Percentiles rank a stretch among this genome's conserved stretches.
Evolutionary conservation across 805 yeast genomes (phyloP).

Genomic region (Jamesozyma piceae): DNA sequence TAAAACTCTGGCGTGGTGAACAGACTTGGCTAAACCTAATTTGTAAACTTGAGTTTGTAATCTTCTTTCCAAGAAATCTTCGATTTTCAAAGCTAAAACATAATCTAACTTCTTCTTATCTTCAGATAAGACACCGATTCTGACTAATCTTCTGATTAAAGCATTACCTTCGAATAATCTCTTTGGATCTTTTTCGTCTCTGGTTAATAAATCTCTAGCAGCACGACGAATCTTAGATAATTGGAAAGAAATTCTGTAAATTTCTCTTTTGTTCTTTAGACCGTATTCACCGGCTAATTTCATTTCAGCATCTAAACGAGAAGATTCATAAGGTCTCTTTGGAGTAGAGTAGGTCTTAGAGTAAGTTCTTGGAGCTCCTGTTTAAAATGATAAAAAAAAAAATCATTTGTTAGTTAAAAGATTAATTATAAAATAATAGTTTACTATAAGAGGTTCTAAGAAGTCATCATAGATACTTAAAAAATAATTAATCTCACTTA

Average conservation of each 20-base stretch:
- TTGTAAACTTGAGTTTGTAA: conserved; percentile 99
- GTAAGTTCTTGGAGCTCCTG: conserved; percentile 98
- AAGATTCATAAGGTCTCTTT: conserved; percentile 98
- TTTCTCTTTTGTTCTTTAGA: conserved; percentile 99
- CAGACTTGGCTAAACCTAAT: conserved; percentile 97
- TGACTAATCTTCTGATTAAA: conserved; percentile 97
- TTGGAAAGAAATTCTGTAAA: conserved; percentile 99
- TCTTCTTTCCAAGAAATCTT: conserved; percentile 99
- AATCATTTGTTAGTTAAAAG: conserved; percentile 8
- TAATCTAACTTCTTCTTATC: conserved; percentile 99
- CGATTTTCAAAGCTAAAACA: conserved; percentile 94
- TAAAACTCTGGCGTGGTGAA: conserved; percentile 99
- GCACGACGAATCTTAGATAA: conserved; percentile 99
- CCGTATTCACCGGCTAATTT: conserved; percentile 99
- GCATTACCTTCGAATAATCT: conserved; percentile 99
- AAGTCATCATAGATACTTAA: conserved; percentile 10
- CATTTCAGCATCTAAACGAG: conserved; percentile 98
- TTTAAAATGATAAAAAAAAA: conserved; percentile 4
- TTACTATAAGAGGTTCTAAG: conserved; percentile 9
- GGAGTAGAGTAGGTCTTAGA: conserved; percentile 99
- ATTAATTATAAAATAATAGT: neutral
- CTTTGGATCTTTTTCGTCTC: conserved; percentile 99
- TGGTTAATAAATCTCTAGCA: conserved; percentile 98
- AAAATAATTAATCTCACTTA: too few relatives aligned
- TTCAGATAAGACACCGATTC: conserved; percentile 97